Base-by-base conservation (phyloP, 208 protist species). In the Acanthamoeba culbertsoni region DNA sequence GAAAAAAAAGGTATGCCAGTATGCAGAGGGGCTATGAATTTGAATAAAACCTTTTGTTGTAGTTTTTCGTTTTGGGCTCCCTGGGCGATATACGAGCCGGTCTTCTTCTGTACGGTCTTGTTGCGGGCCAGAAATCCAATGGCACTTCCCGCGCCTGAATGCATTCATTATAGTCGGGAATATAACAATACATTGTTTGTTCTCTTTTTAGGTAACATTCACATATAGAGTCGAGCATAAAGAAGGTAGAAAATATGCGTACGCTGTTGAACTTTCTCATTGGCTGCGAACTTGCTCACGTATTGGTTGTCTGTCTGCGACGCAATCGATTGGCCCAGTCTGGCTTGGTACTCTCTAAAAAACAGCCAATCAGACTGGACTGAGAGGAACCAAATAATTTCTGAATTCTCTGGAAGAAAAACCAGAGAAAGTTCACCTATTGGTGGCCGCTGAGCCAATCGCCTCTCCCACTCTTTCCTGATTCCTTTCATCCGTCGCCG, bases 91-190 rank as follows among this genome's bases (percentile, higher is more conserved):
- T 35, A 43, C 51, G 77, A 53, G 1, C 46, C 77, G 31, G 77
- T 63, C 51, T 86, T 53, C 77, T 86, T 53, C n/a, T 86, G 77
- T 12, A 86, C 77, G 6, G 51, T 62, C n/a, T 62, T 86, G 45
- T 86, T 86, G n/a, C 46, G 43, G 26, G 77, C 77, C 77, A 86
- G 31, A 33, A 86, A 86, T 6, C 77, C 77, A 23, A 86, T 51
- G 6, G 77, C 77, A 42, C 51, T 86, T 35, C 77, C 77, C 8
- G 77, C 42, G 6, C 37, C 73, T 84, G 37, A 10, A 43, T 23
- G 6, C 7, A 18, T 31, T 26, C 28, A 43, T 75, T 33, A 31
- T 42, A 20, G 7, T 75, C 20, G n/a, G 20, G 16, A 75, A 33
- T 33, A 75, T 20, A 75, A 75, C 20, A 75, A 75, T 31, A 75